Evolutionary conservation across 441 rosid species (phyloP).

Genomic region (Rhodomyrtus psidioides): DNA sequence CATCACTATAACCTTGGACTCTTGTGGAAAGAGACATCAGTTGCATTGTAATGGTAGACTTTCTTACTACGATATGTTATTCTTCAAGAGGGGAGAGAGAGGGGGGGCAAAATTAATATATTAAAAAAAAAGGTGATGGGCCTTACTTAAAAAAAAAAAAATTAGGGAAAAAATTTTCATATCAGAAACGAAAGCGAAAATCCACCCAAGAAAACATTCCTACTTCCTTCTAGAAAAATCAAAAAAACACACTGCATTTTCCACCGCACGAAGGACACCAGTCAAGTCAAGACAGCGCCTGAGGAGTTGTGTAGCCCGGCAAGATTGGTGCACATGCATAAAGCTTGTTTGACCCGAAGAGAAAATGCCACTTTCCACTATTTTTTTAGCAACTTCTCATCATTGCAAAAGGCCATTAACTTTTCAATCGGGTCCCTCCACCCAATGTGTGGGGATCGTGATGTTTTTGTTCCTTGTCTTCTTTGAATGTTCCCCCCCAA

Average conservation of each 20-base stretch:
- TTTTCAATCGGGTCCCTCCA: not conserved
- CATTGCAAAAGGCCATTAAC: constrained; percentile 5
- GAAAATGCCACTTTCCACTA: not conserved
- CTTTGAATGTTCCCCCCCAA: not conserved
- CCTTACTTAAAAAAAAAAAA: not conserved
- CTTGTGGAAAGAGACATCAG: not conserved
- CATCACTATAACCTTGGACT: not conserved
- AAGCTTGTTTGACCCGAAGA: not conserved
- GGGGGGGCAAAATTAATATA: too few relatives aligned
- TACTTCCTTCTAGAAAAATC: not conserved
- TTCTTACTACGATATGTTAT: not conserved
- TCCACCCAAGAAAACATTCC: not conserved
- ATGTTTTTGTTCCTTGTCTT: not conserved
- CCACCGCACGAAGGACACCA: not conserved
- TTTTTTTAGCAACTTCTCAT: not conserved
- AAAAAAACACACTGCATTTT: not conserved
- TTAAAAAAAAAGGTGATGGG: not conserved
- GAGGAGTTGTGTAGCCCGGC: not conserved
- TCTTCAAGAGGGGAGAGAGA: not conserved
- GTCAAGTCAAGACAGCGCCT: not conserved
- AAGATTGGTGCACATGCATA: not conserved
- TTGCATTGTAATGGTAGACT: not conserved
- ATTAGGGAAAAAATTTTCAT: not conserved
- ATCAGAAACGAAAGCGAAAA: not conserved
- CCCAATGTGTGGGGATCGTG: not conserved